Evolutionary conservation across 352 stramenopile genomes (phyloP), one percentile per base, ranked within the genome.

Genomic region (Pythium dissotocum): DNA sequence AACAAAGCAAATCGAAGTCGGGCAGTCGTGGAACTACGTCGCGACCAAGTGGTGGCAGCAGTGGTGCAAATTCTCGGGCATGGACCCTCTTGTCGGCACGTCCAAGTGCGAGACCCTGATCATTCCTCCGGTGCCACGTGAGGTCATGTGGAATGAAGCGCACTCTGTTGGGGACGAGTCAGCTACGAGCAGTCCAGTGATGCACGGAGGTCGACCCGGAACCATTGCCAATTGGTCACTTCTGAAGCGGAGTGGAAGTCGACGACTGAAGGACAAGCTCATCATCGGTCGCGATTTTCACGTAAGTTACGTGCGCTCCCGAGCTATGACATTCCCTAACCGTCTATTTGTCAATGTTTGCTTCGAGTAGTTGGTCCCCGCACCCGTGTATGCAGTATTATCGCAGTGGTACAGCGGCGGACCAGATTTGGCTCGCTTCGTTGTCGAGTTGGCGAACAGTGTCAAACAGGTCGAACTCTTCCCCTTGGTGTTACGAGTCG

Each of bases 181-280:
- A 52, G 46, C 48, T 26, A 56, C 49, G 24, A 56, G 13, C 49
- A 74, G n/a, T 53, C 68, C 61, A 38, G 36, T 61, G n/a, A n/a
- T 67, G 0, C 55, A 68, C 33, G 35, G 46, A 1, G 71, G 59
- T 42, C 75, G 88, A 28, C 88, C 85, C 38, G 83, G 84, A n/a
- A 88, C 83, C 21, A 90, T 96, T 46, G 78, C 83, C 21, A 96
- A 94, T 33, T 96, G 86, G 88, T 77, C 62, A 18, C 70, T 96
- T 61, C 74, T 94, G 24, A 84, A 90, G 62, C 78, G 80, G 69
- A 93, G 85, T 58, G 88, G 88, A 26, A 88, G 77, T 72, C 77
- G 88, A 33, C 73, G 88, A 18, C 71, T 96, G 1, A 93, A 92
- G 54, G 76, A 92, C 7, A 83, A 88, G 26, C 74, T 96, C 28